phyloP scores from a whole-genome alignment of 805 yeast genomes.

The Cyberlindnera amylophila region DNA sequence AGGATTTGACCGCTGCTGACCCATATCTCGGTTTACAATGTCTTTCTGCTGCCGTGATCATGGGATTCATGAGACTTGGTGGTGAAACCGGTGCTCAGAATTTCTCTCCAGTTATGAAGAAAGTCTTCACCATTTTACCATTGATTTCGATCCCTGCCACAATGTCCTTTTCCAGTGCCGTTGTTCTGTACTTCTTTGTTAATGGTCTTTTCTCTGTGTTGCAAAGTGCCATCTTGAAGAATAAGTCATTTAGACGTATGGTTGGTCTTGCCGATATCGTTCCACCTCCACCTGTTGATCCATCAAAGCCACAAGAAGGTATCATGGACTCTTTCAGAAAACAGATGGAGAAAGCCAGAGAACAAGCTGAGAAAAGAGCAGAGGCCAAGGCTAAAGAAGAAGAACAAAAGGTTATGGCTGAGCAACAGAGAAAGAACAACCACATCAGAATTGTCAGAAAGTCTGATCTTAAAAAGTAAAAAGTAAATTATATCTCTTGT shows the following conservation, averaged over 20 bases:
- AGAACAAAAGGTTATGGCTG: slow-evolving; percentile 29
- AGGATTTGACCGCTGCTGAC: slow-evolving; percentile 75
- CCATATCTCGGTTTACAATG: slow-evolving; percentile 88
- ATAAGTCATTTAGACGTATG: slow-evolving; percentile 50
- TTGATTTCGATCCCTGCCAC: slow-evolving; percentile 84
- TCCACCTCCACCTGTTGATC: slow-evolving; percentile 41
- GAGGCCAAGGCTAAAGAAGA: slow-evolving; percentile 33
- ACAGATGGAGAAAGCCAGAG: slow-evolving; percentile 37
- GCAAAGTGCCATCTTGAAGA: slow-evolving; percentile 68
- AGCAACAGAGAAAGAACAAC: slow-evolving; percentile 29
- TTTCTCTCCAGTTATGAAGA: slow-evolving; percentile 62
- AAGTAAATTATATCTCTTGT: not conserved
- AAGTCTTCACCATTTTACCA: slow-evolving; percentile 69
- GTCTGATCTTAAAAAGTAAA: slow-evolving; percentile 12
- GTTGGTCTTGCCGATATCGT: slow-evolving; percentile 61
- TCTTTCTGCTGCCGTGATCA: slow-evolving; percentile 73
- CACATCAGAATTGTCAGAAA: slow-evolving; percentile 27
- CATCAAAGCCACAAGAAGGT: slow-evolving; percentile 32
- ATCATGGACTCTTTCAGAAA: slow-evolving; percentile 36
- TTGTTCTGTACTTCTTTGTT: slow-evolving; percentile 79
- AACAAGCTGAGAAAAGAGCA: slow-evolving; percentile 36
- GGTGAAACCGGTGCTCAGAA: slow-evolving; percentile 86
- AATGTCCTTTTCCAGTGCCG: slow-evolving; percentile 79
- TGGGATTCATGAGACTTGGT: slow-evolving; percentile 74
- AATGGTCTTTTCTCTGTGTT: slow-evolving; percentile 71